These are phyloP conservation scores for Xerocomus spinulosus DNA, from an alignment of 768 basidiomycete species.

Conservation along the genomic window DNA sequence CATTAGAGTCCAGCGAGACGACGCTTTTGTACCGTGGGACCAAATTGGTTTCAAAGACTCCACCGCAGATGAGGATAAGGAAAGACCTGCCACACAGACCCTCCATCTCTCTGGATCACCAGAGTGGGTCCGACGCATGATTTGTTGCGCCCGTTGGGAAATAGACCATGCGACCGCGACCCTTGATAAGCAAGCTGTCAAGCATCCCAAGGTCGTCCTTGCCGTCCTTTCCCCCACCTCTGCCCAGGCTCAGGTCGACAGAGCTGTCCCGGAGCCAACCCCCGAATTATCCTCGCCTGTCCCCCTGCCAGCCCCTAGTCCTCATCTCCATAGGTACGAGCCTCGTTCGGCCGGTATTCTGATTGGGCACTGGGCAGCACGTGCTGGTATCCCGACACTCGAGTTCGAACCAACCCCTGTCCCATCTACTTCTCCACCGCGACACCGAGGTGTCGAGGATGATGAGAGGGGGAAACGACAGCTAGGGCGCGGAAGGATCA, in stretches of 20 bases:
- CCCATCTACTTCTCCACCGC: slow-evolving; percentile 13
- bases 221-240: slow-evolving; percentile 46
- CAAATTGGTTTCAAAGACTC: slow-evolving; percentile 50
- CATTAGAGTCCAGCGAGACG: slow-evolving; percentile 76
- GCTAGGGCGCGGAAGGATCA: slow-evolving; percentile 26
- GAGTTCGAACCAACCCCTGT: slow-evolving; percentile 40
- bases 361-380: slow-evolving; percentile 63
- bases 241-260: slow-evolving; percentile 26
- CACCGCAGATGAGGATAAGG: slow-evolving; percentile 19
- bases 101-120: slow-evolving; percentile 45
- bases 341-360: slow-evolving; percentile 59
- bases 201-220: slow-evolving; percentile 51
- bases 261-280: slow-evolving; percentile 11
- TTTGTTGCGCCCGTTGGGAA: slow-evolving; percentile 81
- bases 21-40: slow-evolving; percentile 83
- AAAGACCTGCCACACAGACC: slow-evolving; percentile 22
- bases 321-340: slow-evolving; percentile 55
- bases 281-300: slow-evolving; percentile 46
- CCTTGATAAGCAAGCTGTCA: slow-evolving; percentile 15
- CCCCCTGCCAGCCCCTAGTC: slow-evolving; percentile 58
- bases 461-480: slow-evolving; percentile 33
- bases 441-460: slow-evolving; percentile 23
- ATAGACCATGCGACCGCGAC: slow-evolving; percentile 45
- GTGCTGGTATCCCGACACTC: slow-evolving; percentile 54
- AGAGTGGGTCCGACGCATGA: slow-evolving; percentile 81